Evolutionary conservation across 441 rosid genomes (phyloP).

Genomic region (Geranium incanum): DNA sequence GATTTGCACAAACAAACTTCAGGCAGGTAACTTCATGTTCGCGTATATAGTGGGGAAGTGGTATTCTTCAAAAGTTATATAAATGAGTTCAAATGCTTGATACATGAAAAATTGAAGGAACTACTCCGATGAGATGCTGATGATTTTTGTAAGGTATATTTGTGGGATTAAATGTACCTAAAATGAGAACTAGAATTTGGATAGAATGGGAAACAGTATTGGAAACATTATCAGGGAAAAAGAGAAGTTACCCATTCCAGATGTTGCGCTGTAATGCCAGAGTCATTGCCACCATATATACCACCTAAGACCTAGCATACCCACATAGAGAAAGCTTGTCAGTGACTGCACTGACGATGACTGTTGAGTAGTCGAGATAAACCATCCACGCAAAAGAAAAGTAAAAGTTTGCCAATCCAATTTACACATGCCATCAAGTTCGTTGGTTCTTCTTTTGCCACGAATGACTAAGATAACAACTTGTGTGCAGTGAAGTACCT

Average conservation of each 20-base stretch:
- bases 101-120: neutral
- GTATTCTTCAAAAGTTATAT: neutral
- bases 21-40: neutral
- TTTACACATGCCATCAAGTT: conserved; percentile 1
- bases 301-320: conserved; percentile 74
- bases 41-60: neutral
- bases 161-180: neutral
- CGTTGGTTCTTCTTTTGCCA: neutral
- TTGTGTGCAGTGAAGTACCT: conserved; percentile 38
- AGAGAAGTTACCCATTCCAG: conserved; percentile 70
- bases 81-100: neutral
- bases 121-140: neutral
- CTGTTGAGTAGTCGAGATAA: neutral
- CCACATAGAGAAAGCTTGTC: conserved; percentile 3
- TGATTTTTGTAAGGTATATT: neutral
- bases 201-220: neutral
- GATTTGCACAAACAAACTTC: neutral
- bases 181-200: neutral
- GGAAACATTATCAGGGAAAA: conserved; percentile 12
- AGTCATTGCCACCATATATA: conserved; percentile 61
- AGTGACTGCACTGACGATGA: neutral
- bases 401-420: conserved; percentile 2
- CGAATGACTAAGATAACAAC: neutral
- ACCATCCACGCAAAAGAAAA: neutral
- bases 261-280: conserved; percentile 92